Conservation (phyloP, 163 green algal genomes). For the Botryococcus braunii region DNA sequence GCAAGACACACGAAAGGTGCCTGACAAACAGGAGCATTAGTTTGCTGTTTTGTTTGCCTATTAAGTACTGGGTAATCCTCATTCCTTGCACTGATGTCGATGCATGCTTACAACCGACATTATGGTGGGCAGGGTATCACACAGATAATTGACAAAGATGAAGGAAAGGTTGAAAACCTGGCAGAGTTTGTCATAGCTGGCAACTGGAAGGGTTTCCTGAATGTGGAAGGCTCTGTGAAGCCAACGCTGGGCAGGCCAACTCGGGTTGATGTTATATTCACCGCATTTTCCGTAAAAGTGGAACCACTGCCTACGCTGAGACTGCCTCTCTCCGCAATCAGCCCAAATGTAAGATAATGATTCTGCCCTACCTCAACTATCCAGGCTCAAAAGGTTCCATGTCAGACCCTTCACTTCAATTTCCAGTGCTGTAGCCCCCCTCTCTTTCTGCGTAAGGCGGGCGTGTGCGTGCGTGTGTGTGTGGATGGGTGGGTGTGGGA, state of each 20-base stretch:
- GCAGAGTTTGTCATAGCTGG: constrained; percentile 17
- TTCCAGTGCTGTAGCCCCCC: too few species aligned
- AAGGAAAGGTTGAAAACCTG: constrained; percentile 9
- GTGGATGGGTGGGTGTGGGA: too few species aligned
- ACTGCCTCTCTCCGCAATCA: constrained; percentile 4
- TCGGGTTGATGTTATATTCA: constrained; percentile 18
- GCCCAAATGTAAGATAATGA: constrained; percentile 2
- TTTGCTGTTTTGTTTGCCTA: neutral
- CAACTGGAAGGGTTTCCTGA: constrained; percentile 8
- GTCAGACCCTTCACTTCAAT: too few species aligned
- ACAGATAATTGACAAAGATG: constrained; percentile 12
- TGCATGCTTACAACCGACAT: too few species aligned
- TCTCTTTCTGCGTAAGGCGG: too few species aligned
- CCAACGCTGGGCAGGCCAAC: neutral
- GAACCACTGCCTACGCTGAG: constrained; percentile 5
- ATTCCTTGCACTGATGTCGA: too few species aligned
- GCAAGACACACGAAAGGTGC: neutral
- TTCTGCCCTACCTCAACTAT: too few species aligned
- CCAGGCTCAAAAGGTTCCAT: too few species aligned
- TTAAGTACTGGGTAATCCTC: too few species aligned
- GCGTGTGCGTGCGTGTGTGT: too few species aligned
- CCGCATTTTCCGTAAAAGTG: constrained; percentile 11
- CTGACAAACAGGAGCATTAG: neutral
- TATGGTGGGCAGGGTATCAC: constrained; percentile 16
- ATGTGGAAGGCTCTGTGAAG: constrained; percentile 7